Evolutionary conservation across 768 basidiomycete species (phyloP), one percentile per base, ranked within the genome.

Genomic region (Leccinum olivaceopallidum): DNA sequence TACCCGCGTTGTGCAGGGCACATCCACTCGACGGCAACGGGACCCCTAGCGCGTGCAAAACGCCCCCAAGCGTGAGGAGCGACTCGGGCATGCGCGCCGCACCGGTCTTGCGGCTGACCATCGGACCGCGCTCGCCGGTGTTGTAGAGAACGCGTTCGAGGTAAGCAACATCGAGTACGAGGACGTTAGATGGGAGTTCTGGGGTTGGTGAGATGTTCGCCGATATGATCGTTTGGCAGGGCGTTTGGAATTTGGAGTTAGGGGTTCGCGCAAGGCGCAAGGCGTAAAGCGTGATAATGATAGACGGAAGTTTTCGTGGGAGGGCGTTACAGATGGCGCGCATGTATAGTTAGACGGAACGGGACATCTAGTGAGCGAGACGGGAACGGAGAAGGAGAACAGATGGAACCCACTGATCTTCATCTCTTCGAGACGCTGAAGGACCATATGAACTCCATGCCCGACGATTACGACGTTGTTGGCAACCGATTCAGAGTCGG

Each of bases 181-280:
- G 81, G 56, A 88, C 71, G 69, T 94, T 94, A 66, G 83, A 83
- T 0, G 91, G 92, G 26, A 93, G 71, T 73, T 85, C 91, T 92
- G 67, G n/a, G 42, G 18, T 42, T n/a, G 12, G 30, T 32, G 30
- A 22, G 44, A 47, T 1, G 20, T 20, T 20, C 5, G 44, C 44
- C 44, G 20, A 47, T 47, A 47, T 13, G 44, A 22, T 47, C 20
- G 12, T 20, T 47, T 37, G 37, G 16, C 0, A 16, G 37, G 37
- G 37, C 16, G 37, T 37, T 37, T 47, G 20, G 12, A 47, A 12
- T 47, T 20, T 6, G 2, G 44, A 6, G 44, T 47, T 47, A 6
- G 12, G 20, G 12, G 20, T 20, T 47, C n/a, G 44, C 20, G 10
- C 20, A 47, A 20, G 20, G 44, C 20, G 42, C 9, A 42, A 14